Percentiles rank a stretch among this genome's conserved stretches.
Conservation (phyloP, 2,329 filamentous ascomycete species). For the Paraphaeosphaeria minitans region DNA sequence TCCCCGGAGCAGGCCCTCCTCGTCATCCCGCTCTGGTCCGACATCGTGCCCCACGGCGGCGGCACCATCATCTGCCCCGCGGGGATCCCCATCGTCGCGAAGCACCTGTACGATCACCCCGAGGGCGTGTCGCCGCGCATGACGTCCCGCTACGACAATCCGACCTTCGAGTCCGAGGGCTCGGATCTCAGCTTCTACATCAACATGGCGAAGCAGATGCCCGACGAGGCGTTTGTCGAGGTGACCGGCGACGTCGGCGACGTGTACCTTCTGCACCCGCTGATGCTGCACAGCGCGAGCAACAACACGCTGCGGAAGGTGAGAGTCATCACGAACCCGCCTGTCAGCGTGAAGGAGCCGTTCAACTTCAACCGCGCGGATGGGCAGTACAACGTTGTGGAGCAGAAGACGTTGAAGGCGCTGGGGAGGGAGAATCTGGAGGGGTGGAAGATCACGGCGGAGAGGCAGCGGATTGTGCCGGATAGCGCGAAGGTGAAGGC, state of each 20-base stretch:
- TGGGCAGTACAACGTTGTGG: slow-evolving; percentile 60
- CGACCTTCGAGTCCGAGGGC: slow-evolving; percentile 51
- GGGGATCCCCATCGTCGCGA: slow-evolving; percentile 63
- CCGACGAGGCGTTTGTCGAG: slow-evolving; percentile 57
- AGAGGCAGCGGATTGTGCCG: slow-evolving; percentile 58
- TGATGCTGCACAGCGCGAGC: slow-evolving; percentile 64
- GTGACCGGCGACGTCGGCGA: slow-evolving; percentile 61
- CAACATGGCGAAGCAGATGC: slow-evolving; percentile 44
- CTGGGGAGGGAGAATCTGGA: slow-evolving; percentile 55
- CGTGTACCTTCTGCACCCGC: slow-evolving; percentile 63
- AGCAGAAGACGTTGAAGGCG: slow-evolving; percentile 59
- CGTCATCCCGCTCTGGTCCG: slow-evolving; percentile 70
- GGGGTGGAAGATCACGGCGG: slow-evolving; percentile 59
- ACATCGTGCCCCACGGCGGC: slow-evolving; percentile 65
- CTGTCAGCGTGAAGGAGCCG: slow-evolving; percentile 58
- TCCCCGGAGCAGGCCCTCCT: slow-evolving; percentile 71
- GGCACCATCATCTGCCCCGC: slow-evolving; percentile 69
- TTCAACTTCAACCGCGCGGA: slow-evolving; percentile 59
- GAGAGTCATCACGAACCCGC: slow-evolving; percentile 62
- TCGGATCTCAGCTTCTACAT: slow-evolving; percentile 54
- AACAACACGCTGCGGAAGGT: slow-evolving; percentile 55
- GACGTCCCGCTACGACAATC: slow-evolving; percentile 58
- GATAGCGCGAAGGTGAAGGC: slow-evolving; percentile 55
- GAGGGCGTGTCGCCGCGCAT: slow-evolving; percentile 70
- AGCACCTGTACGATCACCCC: slow-evolving; percentile 63